A percentile compares a stretch with the other conserved stretches of the same genome.
Conservation (phyloP, 2,329 filamentous ascomycete species). For the Fusarium musae region DNA sequence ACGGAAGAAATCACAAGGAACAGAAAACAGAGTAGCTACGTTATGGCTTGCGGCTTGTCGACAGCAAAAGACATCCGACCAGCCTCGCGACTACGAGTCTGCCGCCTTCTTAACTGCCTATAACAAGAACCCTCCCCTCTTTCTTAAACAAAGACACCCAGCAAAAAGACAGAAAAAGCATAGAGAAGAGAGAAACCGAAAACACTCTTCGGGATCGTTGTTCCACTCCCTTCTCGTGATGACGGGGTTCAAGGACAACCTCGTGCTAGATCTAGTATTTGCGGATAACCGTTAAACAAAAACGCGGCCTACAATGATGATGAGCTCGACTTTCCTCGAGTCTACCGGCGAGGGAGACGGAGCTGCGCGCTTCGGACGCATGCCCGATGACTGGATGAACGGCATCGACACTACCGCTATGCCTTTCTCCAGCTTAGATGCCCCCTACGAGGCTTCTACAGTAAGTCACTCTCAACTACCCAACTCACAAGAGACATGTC, state of each 20-base stretch:
- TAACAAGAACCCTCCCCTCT: conserved; percentile 31
- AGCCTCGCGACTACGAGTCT: conserved; percentile 43
- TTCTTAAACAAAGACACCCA: background rate
- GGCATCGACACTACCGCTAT: conserved; percentile 33
- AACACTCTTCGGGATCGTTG: conserved; percentile 6
- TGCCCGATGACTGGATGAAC: conserved; percentile 36
- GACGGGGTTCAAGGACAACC: conserved; percentile 40
- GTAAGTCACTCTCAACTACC: conserved; percentile 14
- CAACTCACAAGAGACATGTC: background rate
- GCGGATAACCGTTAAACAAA: conserved; percentile 34
- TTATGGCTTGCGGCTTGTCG: conserved; percentile 45
- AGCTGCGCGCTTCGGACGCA: conserved; percentile 16
- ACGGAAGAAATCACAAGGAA: conserved; percentile 5
- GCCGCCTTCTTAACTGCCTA: conserved; percentile 44
- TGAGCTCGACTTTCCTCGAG: conserved; percentile 42
- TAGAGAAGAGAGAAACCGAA: conserved; percentile 18
- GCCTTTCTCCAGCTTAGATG: conserved; percentile 35
- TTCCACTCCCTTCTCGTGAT: conserved; percentile 36
- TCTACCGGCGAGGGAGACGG: conserved; percentile 27
- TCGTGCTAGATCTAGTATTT: conserved; percentile 43
- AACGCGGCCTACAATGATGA: conserved; percentile 35
- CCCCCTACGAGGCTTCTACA: conserved; percentile 36
- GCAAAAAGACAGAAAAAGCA: conserved; percentile 1
- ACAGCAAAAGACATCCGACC: conserved; percentile 41
- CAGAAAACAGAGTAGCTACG: conserved; percentile 29